Conservation (phyloP, 2,329 filamentous ascomycete species). For the Trichoderma sp. region DNA sequence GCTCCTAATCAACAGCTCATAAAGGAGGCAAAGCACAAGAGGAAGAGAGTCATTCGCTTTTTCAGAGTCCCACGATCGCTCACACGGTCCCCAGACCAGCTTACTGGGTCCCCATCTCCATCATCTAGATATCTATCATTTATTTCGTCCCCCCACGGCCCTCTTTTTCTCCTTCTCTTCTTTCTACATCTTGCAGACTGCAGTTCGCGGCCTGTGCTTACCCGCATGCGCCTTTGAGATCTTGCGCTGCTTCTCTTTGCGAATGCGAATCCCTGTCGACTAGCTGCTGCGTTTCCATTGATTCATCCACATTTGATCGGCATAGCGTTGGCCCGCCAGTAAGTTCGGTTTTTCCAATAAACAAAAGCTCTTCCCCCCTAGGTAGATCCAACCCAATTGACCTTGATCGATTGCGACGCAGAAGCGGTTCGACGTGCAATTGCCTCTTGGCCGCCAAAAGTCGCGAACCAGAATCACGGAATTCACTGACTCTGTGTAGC, state of each 20-base stretch:
- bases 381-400: neutral
- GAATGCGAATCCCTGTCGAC: slow-evolving; percentile 4
- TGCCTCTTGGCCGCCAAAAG: neutral
- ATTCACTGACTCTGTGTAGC: neutral
- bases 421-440: neutral
- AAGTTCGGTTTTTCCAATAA: neutral
- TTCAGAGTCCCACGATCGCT: neutral
- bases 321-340: slow-evolving; percentile 14
- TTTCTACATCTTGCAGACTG: slow-evolving; percentile 1
- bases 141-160: neutral
- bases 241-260: neutral
- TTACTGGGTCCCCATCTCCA: neutral
- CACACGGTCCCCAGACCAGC: neutral
- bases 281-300: neutral
- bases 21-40: neutral
- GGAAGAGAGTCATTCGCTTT: neutral
- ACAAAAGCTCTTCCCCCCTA: neutral
- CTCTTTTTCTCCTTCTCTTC: neutral
- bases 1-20: neutral
- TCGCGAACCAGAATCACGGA: neutral
- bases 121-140: neutral
- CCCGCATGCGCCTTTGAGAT: neutral
- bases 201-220: slow-evolving; percentile 2
- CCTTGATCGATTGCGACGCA: neutral
- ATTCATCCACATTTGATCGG: slow-evolving; percentile 5